These are phyloP conservation scores for Triticum turgidum DNA, from an alignment of 176 grass and related monocot genomes.

Conservation along the genomic window DNA sequence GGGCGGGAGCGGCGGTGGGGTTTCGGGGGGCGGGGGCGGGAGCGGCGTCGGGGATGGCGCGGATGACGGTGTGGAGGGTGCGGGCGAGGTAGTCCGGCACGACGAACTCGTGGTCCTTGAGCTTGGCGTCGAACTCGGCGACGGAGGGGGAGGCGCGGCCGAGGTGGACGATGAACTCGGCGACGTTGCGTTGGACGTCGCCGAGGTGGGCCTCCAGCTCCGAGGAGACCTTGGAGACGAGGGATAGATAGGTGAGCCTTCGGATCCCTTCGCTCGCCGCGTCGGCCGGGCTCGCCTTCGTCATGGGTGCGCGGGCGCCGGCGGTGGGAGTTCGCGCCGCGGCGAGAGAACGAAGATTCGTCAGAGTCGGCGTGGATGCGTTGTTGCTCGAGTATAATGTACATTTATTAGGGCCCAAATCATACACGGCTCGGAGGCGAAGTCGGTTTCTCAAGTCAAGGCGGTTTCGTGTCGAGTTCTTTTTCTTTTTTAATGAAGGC, in stretches of 20 bases:
- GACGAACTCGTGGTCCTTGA: slow-evolving; percentile 32
- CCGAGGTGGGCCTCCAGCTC: slow-evolving; percentile 55
- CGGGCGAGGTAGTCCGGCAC: slow-evolving; percentile 51
- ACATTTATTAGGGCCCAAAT: background rate
- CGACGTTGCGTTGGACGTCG: slow-evolving; percentile 34
- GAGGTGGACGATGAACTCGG: slow-evolving; percentile 60
- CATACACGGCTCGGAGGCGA: background rate
- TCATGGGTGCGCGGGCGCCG: background rate
- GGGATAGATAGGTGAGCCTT: slow-evolving; percentile 45
- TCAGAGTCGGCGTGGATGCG: background rate
- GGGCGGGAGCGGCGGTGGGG: background rate
- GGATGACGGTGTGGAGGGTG: slow-evolving; percentile 59
- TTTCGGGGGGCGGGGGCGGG: background rate
- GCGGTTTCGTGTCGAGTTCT: too few relatives aligned
- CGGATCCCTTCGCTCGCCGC: slow-evolving; percentile 30
- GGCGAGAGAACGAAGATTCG: background rate
- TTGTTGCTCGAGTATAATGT: background rate
- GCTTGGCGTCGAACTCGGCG: slow-evolving; percentile 45
- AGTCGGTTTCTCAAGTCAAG: background rate
- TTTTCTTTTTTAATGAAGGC: too few relatives aligned
- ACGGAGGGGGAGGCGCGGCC: slow-evolving; percentile 39
- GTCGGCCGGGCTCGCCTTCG: background rate
- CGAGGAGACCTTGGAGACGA: slow-evolving; percentile 56
- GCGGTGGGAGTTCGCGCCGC: background rate
- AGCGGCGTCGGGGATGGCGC: slow-evolving; percentile 38